Conservation (phyloP, 164 flowering plant genomes). For the Aristolochia californica region DNA sequence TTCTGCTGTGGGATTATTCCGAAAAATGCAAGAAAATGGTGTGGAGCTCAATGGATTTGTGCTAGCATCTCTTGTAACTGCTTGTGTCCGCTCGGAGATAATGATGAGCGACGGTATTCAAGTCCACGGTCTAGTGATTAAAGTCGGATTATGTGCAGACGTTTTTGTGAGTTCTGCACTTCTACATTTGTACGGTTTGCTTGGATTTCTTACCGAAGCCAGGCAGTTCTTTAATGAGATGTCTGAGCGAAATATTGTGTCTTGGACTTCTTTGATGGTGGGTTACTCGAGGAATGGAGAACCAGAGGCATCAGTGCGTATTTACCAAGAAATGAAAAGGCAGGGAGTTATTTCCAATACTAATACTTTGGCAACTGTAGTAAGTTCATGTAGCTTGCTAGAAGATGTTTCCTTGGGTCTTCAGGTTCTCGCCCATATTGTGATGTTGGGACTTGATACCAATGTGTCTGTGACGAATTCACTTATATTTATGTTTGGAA, state of each 20-base stretch:
- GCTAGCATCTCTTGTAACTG: slow-evolving; percentile 53
- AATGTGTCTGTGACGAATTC: slow-evolving; percentile 60
- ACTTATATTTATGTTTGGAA: slow-evolving; percentile 61
- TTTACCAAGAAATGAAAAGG: slow-evolving; percentile 38
- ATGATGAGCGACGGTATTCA: slow-evolving; percentile 45
- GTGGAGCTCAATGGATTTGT: slow-evolving; percentile 39
- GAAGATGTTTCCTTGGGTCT: slow-evolving; percentile 41
- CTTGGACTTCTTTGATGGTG: slow-evolving; percentile 89
- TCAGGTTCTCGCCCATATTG: slow-evolving; percentile 60
- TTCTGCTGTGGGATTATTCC: slow-evolving; percentile 36
- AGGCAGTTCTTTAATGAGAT: slow-evolving; percentile 52
- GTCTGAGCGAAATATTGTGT: slow-evolving; percentile 41
- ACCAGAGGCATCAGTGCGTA: slow-evolving; percentile 25
- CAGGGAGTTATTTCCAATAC: slow-evolving; percentile 42
- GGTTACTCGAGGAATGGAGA: slow-evolving; percentile 34
- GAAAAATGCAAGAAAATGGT: slow-evolving; percentile 31
- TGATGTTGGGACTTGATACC: slow-evolving; percentile 36
- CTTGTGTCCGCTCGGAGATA: slow-evolving; percentile 34
- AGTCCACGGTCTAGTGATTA: slow-evolving; percentile 47
- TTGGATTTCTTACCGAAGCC: slow-evolving; percentile 25
- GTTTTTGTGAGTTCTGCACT: slow-evolving; percentile 68
- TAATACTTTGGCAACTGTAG: slow-evolving; percentile 45
- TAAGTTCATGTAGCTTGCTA: slow-evolving; percentile 48
- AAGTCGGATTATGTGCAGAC: slow-evolving; percentile 42
- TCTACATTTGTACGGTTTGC: slow-evolving; percentile 62